phyloP scores from a whole-genome alignment of 139 green algal genomes.

The Coccomyxa sp. region DNA sequence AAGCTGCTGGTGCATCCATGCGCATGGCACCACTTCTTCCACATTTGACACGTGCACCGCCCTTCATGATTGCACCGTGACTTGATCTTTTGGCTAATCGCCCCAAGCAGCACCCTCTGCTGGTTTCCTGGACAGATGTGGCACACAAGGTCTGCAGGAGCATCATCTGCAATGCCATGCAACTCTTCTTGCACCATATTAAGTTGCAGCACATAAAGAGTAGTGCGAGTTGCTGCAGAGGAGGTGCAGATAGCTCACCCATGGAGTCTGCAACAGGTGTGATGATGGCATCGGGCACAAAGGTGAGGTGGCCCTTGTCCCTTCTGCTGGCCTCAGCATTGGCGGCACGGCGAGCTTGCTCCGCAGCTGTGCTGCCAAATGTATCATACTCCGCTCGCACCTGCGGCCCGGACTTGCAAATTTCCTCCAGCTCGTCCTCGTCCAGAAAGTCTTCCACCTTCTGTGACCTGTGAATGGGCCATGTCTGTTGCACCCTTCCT shows the following conservation, averaged over 20 bases:
- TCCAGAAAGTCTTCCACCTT: slow-evolving; percentile 88
- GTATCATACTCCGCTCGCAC: slow-evolving; percentile 72
- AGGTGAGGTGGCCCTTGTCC: slow-evolving; percentile 21
- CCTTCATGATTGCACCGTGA: no score
- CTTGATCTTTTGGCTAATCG: no score
- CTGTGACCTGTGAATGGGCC: slow-evolving; percentile 34
- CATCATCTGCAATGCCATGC: no score
- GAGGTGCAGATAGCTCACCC: slow-evolving; percentile 24
- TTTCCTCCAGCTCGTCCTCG: slow-evolving; percentile 86
- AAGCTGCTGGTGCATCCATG: not conserved
- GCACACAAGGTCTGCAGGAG: no score
- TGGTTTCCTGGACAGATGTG: no score
- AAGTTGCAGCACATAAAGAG: no score
- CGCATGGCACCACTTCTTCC: not conserved
- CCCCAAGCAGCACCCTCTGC: no score
- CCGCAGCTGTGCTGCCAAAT: slow-evolving; percentile 57
- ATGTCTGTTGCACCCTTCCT: no score
- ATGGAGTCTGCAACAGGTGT: slow-evolving; percentile 67
- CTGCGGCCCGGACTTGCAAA: slow-evolving; percentile 4
- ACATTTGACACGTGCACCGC: no score
- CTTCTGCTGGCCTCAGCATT: not conserved
- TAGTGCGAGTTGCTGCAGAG: no score
- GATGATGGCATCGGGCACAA: slow-evolving; percentile 75
- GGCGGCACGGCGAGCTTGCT: slow-evolving; percentile 29
- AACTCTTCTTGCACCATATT: no score